These are phyloP conservation scores for Trichoderma gracile DNA, from an alignment of 2,329 filamentous ascomycete genomes.

Conservation along the genomic window DNA sequence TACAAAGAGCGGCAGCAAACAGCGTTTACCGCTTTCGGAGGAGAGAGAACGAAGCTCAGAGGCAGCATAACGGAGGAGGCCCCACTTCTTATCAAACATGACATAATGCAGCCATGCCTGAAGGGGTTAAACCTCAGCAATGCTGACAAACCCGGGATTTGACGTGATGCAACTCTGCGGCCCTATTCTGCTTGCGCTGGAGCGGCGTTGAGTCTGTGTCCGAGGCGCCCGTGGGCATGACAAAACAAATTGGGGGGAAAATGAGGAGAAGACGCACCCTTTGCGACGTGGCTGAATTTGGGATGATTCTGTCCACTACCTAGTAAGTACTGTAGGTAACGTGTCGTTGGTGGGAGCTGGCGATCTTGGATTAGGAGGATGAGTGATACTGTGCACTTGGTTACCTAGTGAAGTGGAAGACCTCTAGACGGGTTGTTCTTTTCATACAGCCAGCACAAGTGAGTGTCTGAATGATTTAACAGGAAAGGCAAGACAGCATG, in stretches of 20 bases:
- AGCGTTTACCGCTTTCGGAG: slow-evolving; percentile 10
- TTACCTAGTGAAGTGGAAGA: too few relatives aligned
- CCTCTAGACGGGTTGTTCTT: too few relatives aligned
- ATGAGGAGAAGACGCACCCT: not conserved
- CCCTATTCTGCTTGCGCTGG: not conserved
- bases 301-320: too few relatives aligned
- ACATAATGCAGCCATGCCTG: slow-evolving; percentile 15
- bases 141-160: slow-evolving; percentile 24
- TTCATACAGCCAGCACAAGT: too few relatives aligned
- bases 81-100: slow-evolving; percentile 12
- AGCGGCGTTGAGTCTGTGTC: not conserved
- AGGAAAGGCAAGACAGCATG: too few relatives aligned
- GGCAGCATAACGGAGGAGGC: not conserved
- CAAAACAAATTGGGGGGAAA: not conserved
- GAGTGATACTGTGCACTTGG: too few relatives aligned
- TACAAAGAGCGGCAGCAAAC: not conserved
- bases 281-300: too few relatives aligned
- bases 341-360: too few relatives aligned
- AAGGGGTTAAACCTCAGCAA: not conserved
- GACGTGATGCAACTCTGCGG: not conserved
- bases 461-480: too few relatives aligned
- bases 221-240: slow-evolving; percentile 13
- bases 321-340: too few relatives aligned
- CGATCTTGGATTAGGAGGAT: too few relatives aligned
- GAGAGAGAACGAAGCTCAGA: not conserved